Evolutionary conservation across 768 basidiomycete species (phyloP), one percentile per base, ranked within the genome.

Genomic region (Amylocystis lapponica): DNA sequence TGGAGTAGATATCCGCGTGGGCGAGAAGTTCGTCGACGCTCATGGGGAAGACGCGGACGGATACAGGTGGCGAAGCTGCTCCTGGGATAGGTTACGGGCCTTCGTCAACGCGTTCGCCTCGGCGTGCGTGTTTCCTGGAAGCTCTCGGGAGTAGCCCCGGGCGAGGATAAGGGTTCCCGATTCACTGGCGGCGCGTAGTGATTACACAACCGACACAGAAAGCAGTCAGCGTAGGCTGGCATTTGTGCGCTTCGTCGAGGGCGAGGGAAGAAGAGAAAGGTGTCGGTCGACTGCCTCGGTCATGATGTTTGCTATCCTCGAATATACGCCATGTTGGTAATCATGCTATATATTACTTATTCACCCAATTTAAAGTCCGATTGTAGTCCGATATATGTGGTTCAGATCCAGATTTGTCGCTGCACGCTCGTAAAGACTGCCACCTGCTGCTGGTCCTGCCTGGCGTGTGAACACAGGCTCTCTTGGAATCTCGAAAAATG

Each of bases 41-140:
- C 5, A 52, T 47, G 9, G 46, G 4, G 55, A 51, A 2, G 76
- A 66, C 32, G 80, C 70, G 27, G 76, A 57, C 11, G 66, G 49
- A 12, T 67, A 56, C 30, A 86, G 41, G 12, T 38, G 33, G 2
- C 20, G 39, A 5, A 59, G 59, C 32, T 80, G 59, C 11, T 62
- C 49, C 7, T 56, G 36, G 2, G 78, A 66, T 29, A 82, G 66
- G n/a, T 49, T 33, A 13, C 60, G 62, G 5, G 81, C 76, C 56
- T 97, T 96, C 31, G 75, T 59, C 41, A 99, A 67, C 1, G 94
- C 93, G 60, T 95, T 95, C 19, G 92, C 91, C 67, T 99, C 95
- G 10, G 94, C 95, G 61, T 99, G 95, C 3, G 95, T 97, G 59
- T 98, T 98, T 41, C 94, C 95, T 4, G 79, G 71, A 0, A 97